A percentile compares a stretch with the other conserved stretches of the same genome.
Evolutionary conservation across 805 yeast species (phyloP).

Genomic region (Barnettozyma pratensis): DNA sequence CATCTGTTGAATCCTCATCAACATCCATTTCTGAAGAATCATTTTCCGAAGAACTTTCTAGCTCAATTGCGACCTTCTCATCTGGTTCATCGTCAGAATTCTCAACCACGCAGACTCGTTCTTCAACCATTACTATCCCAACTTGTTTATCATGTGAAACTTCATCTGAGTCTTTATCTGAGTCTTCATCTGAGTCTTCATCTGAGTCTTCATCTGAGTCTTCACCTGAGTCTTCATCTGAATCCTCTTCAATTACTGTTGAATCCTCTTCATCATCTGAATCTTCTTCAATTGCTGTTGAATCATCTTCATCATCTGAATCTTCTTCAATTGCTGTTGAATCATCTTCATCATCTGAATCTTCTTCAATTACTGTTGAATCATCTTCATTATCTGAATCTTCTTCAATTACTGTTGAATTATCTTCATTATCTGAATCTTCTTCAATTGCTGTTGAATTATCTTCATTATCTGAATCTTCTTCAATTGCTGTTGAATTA

Average conservation of each 20-base stretch:
- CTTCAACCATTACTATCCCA: not conserved
- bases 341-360: not conserved
- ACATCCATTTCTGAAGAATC: not conserved
- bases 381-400: too few species aligned
- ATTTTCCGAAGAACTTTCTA: not conserved
- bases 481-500: not conserved
- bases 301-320: too few species aligned
- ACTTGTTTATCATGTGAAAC: not conserved
- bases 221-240: conserved; percentile 6
- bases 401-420: not conserved
- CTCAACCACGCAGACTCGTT: not conserved
- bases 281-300: not conserved
- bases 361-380: too few species aligned
- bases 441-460: not conserved
- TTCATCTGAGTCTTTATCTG: not conserved
- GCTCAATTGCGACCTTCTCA: not conserved
- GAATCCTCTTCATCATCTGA: too few species aligned
- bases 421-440: conserved; percentile 4
- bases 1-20: not conserved
- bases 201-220: conserved; percentile 2
- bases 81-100: too few species aligned
- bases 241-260: not conserved
- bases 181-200: conserved; percentile 1
- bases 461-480: conserved; percentile 2
- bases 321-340: too few species aligned